Conservation (phyloP, 2,329 filamentous ascomycete genomes). For the Trichoderma arundinaceum region DNA sequence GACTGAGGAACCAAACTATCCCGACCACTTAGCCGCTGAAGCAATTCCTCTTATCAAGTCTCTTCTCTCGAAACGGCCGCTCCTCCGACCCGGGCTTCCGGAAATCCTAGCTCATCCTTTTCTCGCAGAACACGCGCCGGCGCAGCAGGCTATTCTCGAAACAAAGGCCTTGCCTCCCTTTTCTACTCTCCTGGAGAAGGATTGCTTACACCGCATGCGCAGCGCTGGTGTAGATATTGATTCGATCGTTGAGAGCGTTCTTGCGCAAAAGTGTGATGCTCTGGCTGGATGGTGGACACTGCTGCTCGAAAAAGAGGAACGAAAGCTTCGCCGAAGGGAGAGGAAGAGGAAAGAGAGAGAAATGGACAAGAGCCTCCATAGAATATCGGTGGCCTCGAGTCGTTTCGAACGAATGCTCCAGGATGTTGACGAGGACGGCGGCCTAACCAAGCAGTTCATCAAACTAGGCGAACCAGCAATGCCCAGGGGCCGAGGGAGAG, state of each 20-base stretch:
- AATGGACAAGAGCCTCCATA: constrained; percentile 72
- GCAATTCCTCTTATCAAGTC: constrained; percentile 77
- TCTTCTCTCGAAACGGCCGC: constrained; percentile 87
- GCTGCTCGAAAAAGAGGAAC: constrained; percentile 89
- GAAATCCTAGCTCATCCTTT: constrained; percentile 91
- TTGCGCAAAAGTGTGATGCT: constrained; percentile 86
- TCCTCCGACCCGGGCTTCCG: constrained; percentile 78
- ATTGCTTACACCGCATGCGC: constrained; percentile 89
- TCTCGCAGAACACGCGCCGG: constrained; percentile 81
- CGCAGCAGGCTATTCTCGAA: constrained; percentile 88
- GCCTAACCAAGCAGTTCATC: constrained; percentile 53
- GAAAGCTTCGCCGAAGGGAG: constrained; percentile 81
- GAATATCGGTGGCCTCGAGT: constrained; percentile 88
- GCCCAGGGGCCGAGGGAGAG: constrained; percentile 75
- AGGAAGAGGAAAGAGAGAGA: constrained; percentile 86
- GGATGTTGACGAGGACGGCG: constrained; percentile 79
- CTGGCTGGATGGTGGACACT: constrained; percentile 96
- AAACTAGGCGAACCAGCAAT: constrained; percentile 51
- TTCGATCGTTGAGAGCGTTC: constrained; percentile 89
- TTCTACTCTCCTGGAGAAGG: constrained; percentile 84
- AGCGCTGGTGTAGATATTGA: constrained; percentile 94
- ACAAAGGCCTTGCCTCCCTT: constrained; percentile 82
- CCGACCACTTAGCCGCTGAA: constrained; percentile 77
- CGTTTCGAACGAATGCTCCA: constrained; percentile 78
- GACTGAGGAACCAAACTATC: constrained; percentile 82